Base-by-base conservation (phyloP, 306 rosid genomes). In the Herpetospermum pedunculosum region DNA sequence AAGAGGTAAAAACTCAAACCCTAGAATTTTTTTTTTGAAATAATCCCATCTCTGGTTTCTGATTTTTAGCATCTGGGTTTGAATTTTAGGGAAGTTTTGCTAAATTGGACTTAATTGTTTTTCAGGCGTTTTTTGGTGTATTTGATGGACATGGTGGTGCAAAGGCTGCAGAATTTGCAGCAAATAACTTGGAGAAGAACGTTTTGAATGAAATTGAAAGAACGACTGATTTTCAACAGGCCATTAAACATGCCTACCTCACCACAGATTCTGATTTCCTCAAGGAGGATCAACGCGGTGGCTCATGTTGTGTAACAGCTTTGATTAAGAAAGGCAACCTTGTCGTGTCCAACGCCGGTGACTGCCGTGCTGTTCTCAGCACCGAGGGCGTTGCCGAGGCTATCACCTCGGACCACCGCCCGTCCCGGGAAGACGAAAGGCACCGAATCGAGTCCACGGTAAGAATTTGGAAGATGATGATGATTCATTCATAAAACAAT, bases 101-200 rank as follows among this genome's bases (percentile, higher is more conserved):
- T 12, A 21, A 59, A 62, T 2, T 4, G 71, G 74, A 18, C 41
- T 46, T 12, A 46, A 8, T 8, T 46, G 9, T 70, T n/a, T 65
- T 79, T 75, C 97, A 94, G 99, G 95, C 97, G 11, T 79, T 94
- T 76, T 94, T 94, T 30, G 99, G 97, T 12, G 67, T 94, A 70
- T 94, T 84, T 80, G 99, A 91, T 80, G 97, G 99, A n/a, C 97
- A 94, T 34, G 97, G 99, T 25, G 99, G 99, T 71, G 82, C 85
- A 0, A 89, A 91, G 73, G 97, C 97, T 38, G 97, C 97, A 0
- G 95, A 91, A 71, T 94, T 81, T 78, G 96, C 95, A 2, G 91
- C 99, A 4, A 79, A 78, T 19, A 88, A 94, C 83, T 87, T 94
- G 59, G 83, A 78, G 50, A 91, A 83, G 84, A 91, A 89, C 68